Percentiles rank a stretch among this genome's conserved stretches.
phyloP scores from a whole-genome alignment of 2,329 filamentous ascomycete genomes.

The Drechslerella stenobrocha region DNA sequence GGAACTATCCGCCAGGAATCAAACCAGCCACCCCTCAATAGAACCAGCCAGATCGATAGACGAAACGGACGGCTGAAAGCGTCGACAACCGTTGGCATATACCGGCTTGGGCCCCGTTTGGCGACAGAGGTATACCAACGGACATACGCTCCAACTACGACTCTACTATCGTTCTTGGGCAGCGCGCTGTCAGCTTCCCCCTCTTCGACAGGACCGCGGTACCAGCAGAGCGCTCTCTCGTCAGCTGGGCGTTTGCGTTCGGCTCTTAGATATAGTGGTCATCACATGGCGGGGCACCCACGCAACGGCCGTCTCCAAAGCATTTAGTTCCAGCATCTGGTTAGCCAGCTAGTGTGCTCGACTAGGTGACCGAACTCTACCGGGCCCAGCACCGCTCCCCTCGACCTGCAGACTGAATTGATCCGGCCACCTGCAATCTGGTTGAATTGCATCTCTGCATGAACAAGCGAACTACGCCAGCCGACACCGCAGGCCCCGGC shows the following conservation, averaged over 20 bases:
- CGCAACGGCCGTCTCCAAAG: constrained; percentile 26
- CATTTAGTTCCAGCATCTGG: constrained; percentile 30
- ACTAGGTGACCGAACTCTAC: constrained; percentile 29
- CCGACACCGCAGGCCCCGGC: constrained; percentile 26
- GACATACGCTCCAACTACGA: too few species aligned
- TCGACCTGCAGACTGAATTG: constrained; percentile 44
- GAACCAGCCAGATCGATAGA: background rate
- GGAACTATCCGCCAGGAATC: background rate
- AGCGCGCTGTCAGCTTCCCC: background rate
- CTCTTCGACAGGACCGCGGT: too few species aligned
- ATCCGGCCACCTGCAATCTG: constrained; percentile 46
- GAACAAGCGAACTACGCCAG: constrained; percentile 47
- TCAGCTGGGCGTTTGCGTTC: constrained; percentile 7
- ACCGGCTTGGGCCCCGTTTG: too few species aligned
- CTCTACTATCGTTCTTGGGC: too few species aligned
- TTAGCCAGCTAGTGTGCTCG: constrained; percentile 40
- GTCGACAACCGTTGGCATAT: background rate
- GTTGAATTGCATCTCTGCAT: constrained; percentile 47
- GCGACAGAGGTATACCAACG: too few species aligned
- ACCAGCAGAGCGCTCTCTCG: too few species aligned
- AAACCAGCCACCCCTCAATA: constrained; percentile 1
- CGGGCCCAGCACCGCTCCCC: constrained; percentile 27
- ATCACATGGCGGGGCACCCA: constrained; percentile 42
- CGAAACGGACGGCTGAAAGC: background rate
- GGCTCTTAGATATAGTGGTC: constrained; percentile 23